Percentiles rank a stretch among this genome's conserved stretches.
phyloP scores from a whole-genome alignment of 768 basidiomycete genomes.

The Suillus variegatus region DNA sequence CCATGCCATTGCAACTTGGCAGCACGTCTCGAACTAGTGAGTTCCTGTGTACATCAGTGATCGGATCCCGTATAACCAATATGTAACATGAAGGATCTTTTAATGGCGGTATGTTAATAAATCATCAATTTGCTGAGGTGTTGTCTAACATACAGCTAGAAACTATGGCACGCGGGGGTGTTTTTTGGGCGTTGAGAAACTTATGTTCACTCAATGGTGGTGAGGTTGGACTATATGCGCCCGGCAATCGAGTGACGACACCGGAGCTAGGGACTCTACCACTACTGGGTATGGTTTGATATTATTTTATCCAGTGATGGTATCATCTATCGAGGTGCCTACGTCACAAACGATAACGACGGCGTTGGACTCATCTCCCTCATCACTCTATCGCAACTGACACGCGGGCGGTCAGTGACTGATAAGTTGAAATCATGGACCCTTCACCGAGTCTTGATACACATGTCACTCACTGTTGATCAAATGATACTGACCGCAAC shows the following conservation, averaged over 20 bases:
- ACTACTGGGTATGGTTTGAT: conserved; percentile 45
- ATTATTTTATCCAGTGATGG: conserved; percentile 33
- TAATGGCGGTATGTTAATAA: conserved; percentile 22
- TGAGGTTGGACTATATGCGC: background rate
- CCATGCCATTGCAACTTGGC: conserved; percentile 45
- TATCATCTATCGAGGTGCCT: conserved; percentile 50
- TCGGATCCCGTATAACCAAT: background rate
- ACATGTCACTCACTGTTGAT: background rate
- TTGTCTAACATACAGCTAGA: conserved; percentile 23
- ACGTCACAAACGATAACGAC: conserved; percentile 42
- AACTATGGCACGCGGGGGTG: conserved; percentile 51
- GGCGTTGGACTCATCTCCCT: conserved; percentile 44
- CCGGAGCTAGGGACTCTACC: conserved; percentile 45
- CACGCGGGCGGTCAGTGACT: background rate
- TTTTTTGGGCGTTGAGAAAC: conserved; percentile 48
- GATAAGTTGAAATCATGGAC: background rate
- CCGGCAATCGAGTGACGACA: conserved; percentile 44
- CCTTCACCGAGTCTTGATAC: background rate
- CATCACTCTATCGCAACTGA: background rate
- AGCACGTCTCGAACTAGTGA: conserved; percentile 47
- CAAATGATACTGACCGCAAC: background rate
- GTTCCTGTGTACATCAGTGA: conserved; percentile 15
- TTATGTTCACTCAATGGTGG: background rate
- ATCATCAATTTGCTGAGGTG: background rate
- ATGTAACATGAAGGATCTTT: conserved; percentile 14